Conservation (phyloP, 768 basidiomycete genomes). For the Tephrocybe sp. region DNA sequence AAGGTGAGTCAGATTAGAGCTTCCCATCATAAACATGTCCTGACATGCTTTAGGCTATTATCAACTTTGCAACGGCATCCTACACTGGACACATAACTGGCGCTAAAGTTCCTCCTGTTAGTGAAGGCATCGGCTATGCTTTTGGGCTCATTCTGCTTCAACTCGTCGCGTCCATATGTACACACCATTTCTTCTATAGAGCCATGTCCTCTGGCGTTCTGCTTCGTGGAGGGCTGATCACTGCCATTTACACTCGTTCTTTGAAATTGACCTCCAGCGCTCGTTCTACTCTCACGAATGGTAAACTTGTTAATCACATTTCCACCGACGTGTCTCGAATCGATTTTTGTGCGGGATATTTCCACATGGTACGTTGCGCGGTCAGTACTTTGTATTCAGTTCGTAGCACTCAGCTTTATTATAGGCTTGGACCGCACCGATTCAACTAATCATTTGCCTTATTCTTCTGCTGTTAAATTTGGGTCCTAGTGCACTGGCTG, state of each 20-base stretch:
- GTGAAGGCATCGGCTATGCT: conserved; percentile 70
- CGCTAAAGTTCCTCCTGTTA: conserved; percentile 35
- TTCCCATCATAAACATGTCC: not conserved
- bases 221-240: conserved; percentile 80
- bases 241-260: conserved; percentile 79
- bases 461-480: conserved; percentile 71
- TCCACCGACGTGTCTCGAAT: conserved; percentile 90
- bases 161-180: conserved; percentile 59
- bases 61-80: conserved; percentile 65
- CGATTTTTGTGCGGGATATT: conserved; percentile 81
- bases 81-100: conserved; percentile 45
- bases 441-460: conserved; percentile 78
- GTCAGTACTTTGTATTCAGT: not conserved
- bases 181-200: conserved; percentile 85
- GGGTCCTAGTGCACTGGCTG: conserved; percentile 57
- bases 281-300: conserved; percentile 78
- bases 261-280: conserved; percentile 76
- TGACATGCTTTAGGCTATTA: conserved; percentile 49
- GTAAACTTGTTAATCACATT: conserved; percentile 91
- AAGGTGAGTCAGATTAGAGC: conserved; percentile 49
- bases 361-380: conserved; percentile 54
- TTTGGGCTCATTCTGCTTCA: conserved; percentile 71
- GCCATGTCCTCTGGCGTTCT: conserved; percentile 73
- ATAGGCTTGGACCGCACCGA: conserved; percentile 67
- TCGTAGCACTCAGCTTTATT: not conserved